Conservation (phyloP, 2,329 filamentous ascomycete species). For the Colletotrichum siamense region DNA sequence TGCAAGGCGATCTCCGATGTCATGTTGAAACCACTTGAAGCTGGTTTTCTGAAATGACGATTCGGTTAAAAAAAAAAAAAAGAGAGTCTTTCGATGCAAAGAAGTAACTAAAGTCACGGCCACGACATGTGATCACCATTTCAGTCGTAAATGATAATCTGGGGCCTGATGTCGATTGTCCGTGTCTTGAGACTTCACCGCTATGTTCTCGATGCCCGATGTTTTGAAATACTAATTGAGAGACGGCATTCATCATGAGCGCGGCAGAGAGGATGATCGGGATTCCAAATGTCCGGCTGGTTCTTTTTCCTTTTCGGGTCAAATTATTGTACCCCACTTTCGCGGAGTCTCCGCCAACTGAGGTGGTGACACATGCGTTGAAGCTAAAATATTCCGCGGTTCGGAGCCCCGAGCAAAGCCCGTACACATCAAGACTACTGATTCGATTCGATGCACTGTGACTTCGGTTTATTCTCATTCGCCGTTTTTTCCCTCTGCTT, state of each 20-base stretch:
- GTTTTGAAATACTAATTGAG: neutral
- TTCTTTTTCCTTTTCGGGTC: neutral
- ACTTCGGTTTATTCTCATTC: fast-evolving
- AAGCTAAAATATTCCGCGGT: neutral
- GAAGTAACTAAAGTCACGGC: neutral
- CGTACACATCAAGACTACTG: neutral
- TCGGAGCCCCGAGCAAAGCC: neutral
- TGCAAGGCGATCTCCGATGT: neutral
- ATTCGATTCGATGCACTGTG: neutral
- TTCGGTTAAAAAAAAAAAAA: neutral
- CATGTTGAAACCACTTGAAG: neutral
- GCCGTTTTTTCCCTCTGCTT: neutral
- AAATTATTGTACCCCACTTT: neutral
- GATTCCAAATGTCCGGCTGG: neutral
- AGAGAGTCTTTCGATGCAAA: neutral
- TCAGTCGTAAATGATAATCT: neutral
- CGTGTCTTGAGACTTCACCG: neutral
- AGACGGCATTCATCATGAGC: neutral
- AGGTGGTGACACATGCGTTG: neutral
- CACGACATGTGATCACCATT: neutral
- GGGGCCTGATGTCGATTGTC: neutral
- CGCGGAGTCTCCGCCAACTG: neutral
- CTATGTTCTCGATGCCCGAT: neutral
- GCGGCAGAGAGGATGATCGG: neutral
- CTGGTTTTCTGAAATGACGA: neutral